Conservation (phyloP, 2,329 filamentous ascomycete genomes). For the Talaromyces sp. region DNA sequence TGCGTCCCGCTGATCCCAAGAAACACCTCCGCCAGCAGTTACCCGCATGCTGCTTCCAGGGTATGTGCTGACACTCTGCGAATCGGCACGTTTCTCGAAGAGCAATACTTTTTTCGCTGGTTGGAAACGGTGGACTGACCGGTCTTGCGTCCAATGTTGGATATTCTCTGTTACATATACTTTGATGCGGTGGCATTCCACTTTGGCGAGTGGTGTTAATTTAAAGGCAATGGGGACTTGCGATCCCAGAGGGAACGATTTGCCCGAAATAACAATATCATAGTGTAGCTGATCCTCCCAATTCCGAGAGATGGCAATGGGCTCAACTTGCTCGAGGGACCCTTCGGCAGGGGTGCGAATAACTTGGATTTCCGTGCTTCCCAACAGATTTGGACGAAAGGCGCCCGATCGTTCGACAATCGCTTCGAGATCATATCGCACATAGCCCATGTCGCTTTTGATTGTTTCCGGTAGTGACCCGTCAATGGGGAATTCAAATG, state of each 20-base stretch:
- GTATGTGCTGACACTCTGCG: slow-evolving; percentile 66
- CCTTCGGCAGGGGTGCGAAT: slow-evolving; percentile 82
- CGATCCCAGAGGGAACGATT: slow-evolving; percentile 84
- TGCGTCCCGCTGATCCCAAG: slow-evolving; percentile 55
- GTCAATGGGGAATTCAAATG: slow-evolving; percentile 78
- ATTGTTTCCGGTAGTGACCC: slow-evolving; percentile 77
- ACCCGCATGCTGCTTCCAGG: slow-evolving; percentile 71
- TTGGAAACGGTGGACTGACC: slow-evolving; percentile 77
- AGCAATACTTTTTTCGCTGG: slow-evolving; percentile 77
- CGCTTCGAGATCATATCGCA: slow-evolving; percentile 83
- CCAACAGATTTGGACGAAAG: slow-evolving; percentile 82
- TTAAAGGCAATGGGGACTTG: slow-evolving; percentile 93
- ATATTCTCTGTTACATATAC: slow-evolving; percentile 86
- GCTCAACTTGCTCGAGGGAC: slow-evolving; percentile 84
- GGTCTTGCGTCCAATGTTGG: slow-evolving; percentile 85
- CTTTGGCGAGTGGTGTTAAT: slow-evolving; percentile 84
- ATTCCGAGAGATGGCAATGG: slow-evolving; percentile 85
- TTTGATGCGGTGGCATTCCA: slow-evolving; percentile 87
- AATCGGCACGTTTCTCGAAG: slow-evolving; percentile 82
- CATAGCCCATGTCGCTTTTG: slow-evolving; percentile 76
- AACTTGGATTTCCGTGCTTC: slow-evolving; percentile 73
- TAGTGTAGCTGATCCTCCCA: slow-evolving; percentile 97
- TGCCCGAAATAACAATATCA: slow-evolving; percentile 92
- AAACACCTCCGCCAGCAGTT: slow-evolving; percentile 73
- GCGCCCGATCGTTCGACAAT: slow-evolving; percentile 80